Evolutionary conservation across 2,329 filamentous ascomycete genomes (phyloP).

Genomic region (Trichoderma semiorbis): DNA sequence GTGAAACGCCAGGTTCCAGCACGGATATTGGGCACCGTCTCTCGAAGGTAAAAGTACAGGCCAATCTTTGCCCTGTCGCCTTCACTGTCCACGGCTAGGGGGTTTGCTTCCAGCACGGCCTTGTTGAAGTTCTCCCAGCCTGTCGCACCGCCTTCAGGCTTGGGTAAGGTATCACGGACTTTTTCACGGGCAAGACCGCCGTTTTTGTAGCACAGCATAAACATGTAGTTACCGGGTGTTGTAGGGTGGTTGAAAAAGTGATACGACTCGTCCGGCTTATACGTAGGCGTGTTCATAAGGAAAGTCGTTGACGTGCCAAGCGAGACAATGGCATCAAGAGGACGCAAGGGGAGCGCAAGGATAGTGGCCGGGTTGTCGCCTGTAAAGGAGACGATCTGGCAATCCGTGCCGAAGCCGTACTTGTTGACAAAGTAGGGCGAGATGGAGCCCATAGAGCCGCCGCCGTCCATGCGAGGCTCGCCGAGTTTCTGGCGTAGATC

Average conservation of each 20-base stretch:
- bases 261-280: slow-evolving; percentile 84
- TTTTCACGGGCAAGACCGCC: slow-evolving; percentile 89
- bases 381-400: slow-evolving; percentile 80
- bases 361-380: slow-evolving; percentile 97
- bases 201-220: slow-evolving; percentile 99
- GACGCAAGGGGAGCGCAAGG: slow-evolving; percentile 79
- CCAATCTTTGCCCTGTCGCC: slow-evolving; percentile 72
- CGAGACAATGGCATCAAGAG: slow-evolving; percentile 89
- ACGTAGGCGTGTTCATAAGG: slow-evolving; percentile 92
- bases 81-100: slow-evolving; percentile 58
- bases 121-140: slow-evolving; percentile 81
- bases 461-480: slow-evolving; percentile 74
- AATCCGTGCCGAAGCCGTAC: slow-evolving; percentile 73
- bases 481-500: slow-evolving; percentile 77
- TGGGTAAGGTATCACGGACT: slow-evolving; percentile 76
- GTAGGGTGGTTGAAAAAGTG: slow-evolving; percentile 99
- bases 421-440: slow-evolving; percentile 73
- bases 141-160: slow-evolving; percentile 41
- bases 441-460: slow-evolving; percentile 70
- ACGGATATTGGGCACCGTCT: slow-evolving; percentile 89
- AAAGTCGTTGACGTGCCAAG: slow-evolving; percentile 95
- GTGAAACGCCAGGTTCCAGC: slow-evolving; percentile 85
- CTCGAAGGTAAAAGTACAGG: slow-evolving; percentile 91
- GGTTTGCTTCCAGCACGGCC: slow-evolving; percentile 62
- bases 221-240: slow-evolving; percentile 91